phyloP scores from a whole-genome alignment of 1,284 basidiomycete genomes.

The Apiotrichum akiyoshidainum region DNA sequence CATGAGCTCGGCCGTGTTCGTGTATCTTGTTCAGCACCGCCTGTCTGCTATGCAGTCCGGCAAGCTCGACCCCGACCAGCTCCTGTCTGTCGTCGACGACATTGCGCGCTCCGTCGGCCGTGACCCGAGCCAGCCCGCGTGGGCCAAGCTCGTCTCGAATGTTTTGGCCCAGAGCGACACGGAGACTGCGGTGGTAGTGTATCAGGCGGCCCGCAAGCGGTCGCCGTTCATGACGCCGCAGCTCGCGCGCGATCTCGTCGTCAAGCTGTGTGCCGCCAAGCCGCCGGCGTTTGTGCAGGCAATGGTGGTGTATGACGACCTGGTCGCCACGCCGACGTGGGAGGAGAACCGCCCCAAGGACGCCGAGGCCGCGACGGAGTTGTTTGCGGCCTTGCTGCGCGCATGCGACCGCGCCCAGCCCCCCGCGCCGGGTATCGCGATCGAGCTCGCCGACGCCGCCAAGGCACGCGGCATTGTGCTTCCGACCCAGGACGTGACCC shows the following conservation, averaged over 20 bases:
- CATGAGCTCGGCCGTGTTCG: conserved; percentile 11
- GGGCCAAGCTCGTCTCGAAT: conserved; percentile 20
- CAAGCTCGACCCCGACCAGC: conserved; percentile 6
- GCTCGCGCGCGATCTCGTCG: conserved; percentile 26
- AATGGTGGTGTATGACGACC: conserved; percentile 23
- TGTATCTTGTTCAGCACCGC: conserved; percentile 12
- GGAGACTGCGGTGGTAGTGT: conserved; percentile 22
- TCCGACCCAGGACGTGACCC: conserved; percentile 43
- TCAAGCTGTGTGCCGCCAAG: conserved; percentile 15
- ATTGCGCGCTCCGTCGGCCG: conserved; percentile 15
- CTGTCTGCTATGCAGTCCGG: conserved; percentile 7
- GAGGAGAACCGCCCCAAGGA: conserved; percentile 8
- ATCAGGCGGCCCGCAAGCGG: conserved; percentile 19
- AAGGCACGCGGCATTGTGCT: conserved; percentile 44
- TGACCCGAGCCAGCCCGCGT: conserved; percentile 13
- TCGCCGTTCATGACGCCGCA: conserved; percentile 13
- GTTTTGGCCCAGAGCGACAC: conserved; percentile 7
- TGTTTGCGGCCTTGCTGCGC: conserved; percentile 20
- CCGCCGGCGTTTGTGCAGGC: conserved; percentile 19
- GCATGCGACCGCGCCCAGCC: conserved; percentile 20
- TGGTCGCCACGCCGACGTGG: neutral
- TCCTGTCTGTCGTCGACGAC: conserved; percentile 15
- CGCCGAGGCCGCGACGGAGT: conserved; percentile 3
- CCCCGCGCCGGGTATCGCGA: conserved; percentile 34
- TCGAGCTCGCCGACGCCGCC: conserved; percentile 60